Percentiles rank a stretch among this genome's conserved stretches.
phyloP scores from a whole-genome alignment of 495 filamentous ascomycete genomes.

The Aspergillus coremiiformis region DNA sequence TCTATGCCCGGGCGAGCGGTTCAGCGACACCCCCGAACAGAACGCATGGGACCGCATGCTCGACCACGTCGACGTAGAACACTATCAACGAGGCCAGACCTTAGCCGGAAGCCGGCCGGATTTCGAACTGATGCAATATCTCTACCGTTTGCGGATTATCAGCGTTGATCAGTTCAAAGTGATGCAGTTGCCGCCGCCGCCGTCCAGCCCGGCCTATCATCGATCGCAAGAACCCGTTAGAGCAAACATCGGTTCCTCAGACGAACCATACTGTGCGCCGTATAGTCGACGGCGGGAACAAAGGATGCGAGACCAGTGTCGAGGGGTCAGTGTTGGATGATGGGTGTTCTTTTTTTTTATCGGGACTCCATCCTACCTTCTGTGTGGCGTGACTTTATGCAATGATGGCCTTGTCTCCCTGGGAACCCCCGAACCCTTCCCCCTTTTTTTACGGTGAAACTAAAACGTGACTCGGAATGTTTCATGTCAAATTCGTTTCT shows the following conservation, averaged over 20 bases:
- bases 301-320: constrained; percentile 33
- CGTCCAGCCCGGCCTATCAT: constrained; percentile 40
- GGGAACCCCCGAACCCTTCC: background rate
- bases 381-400: background rate
- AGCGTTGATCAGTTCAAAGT: constrained; percentile 41
- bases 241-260: constrained; percentile 36
- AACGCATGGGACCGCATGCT: constrained; percentile 37
- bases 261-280: constrained; percentile 40
- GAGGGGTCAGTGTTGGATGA: constrained; percentile 32
- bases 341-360: background rate
- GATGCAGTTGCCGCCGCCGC: constrained; percentile 36
- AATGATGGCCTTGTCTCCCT: background rate
- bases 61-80: constrained; percentile 29
- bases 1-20: constrained; percentile 30
- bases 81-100: constrained; percentile 35
- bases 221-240: constrained; percentile 36
- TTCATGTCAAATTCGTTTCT: background rate
- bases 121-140: constrained; percentile 41
- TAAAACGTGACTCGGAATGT: background rate
- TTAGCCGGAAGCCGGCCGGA: constrained; percentile 35
- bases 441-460: background rate
- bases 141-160: constrained; percentile 36
- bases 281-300: constrained; percentile 41
- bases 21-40: constrained; percentile 20
- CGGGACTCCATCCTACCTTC: background rate